Evolutionary conservation across 192 early-diverging fungal species (phyloP).

Genomic region (Coemansia sp.): DNA sequence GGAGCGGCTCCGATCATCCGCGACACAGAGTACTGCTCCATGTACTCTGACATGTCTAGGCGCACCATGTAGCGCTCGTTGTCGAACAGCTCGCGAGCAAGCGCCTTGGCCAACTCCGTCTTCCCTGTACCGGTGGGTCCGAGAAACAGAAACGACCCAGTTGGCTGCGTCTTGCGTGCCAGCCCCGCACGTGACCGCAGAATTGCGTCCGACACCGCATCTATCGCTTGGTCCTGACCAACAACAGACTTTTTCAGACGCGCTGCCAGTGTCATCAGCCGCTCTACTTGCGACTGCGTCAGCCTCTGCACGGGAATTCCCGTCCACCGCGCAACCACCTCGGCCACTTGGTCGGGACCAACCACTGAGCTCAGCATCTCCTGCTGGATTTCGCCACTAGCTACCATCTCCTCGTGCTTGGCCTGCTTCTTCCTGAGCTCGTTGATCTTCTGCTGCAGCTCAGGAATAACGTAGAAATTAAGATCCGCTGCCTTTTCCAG

Average conservation of each 20-base stretch:
- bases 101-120: slow-evolving; percentile 76
- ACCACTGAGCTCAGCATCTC: slow-evolving; percentile 84
- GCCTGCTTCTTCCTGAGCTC: slow-evolving; percentile 69
- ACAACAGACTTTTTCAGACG: slow-evolving; percentile 84
- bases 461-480: slow-evolving; percentile 92
- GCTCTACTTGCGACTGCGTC: slow-evolving; percentile 82
- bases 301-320: slow-evolving; percentile 93
- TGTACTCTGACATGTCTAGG: slow-evolving; percentile 99
- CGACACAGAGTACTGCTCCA: slow-evolving; percentile 86
- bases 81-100: slow-evolving; percentile 91
- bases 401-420: slow-evolving; percentile 63
- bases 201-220: slow-evolving; percentile 90
- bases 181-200: slow-evolving; percentile 89
- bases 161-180: slow-evolving; percentile 72
- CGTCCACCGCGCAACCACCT: slow-evolving; percentile 94
- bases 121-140: slow-evolving; percentile 98
- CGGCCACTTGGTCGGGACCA: slow-evolving; percentile 88
- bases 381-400: slow-evolving; percentile 50
- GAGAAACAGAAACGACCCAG: slow-evolving; percentile 94
- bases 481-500: slow-evolving; percentile 89
- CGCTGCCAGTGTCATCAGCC: slow-evolving; percentile 76
- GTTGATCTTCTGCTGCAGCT: slow-evolving; percentile 74
- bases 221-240: slow-evolving; percentile 90
- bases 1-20: slow-evolving; percentile 94
- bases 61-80: slow-evolving; percentile 94